Base-by-base conservation (phyloP, 2,329 filamentous ascomycete genomes). In the Blastomyces parvus region DNA sequence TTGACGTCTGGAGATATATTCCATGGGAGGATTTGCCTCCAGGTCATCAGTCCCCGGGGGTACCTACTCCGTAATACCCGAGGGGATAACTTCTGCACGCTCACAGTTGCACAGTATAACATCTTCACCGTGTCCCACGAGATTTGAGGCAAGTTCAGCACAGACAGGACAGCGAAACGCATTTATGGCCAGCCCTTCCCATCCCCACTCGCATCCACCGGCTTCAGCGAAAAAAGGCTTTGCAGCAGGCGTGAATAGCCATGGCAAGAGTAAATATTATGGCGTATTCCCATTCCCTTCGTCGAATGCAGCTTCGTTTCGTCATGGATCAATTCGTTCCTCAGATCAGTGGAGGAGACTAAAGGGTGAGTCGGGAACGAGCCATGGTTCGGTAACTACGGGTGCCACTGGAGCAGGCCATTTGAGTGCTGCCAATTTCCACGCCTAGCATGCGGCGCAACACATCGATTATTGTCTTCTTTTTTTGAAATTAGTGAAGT, bases 351-450 rank as follows among this genome's bases (percentile, higher is more conserved):
- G 30, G 19, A 36, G 9, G 33, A 1, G 11, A 7, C 6, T 9
- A 25, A 27, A 19, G 30, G 33, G 25, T 7, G 19, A 33, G 40
- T 19, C 40, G 42, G 50, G 25, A 60, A 33, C n/a, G 13, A 46
- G 40, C 40, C 42, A 27, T 36, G 17, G 3, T 11, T 17, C 14
- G 58, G 22, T n/a, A n/a, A 30, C 2, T 7, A 50, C 7, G 22
- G 56, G 42, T 40, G 56, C 42, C 56, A 58, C n/a, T n/a, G n/a
- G n/a, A n/a, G n/a, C n/a, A n/a, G n/a, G 56, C 42, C 56, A 58
- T 57, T 17, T 40, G 53, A 1, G 53, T n/a, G 30, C 25, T 11
- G 22, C 25, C 53, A 22, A 57, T 19, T 30, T 25, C 14, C 53
- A 14, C 2, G 2, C 11, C 27, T 7, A 17, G n/a, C 33, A 6